These are phyloP conservation scores for Liquidambar formosana DNA, from an alignment of 164 flowering plant genomes.

Conservation along the genomic window DNA sequence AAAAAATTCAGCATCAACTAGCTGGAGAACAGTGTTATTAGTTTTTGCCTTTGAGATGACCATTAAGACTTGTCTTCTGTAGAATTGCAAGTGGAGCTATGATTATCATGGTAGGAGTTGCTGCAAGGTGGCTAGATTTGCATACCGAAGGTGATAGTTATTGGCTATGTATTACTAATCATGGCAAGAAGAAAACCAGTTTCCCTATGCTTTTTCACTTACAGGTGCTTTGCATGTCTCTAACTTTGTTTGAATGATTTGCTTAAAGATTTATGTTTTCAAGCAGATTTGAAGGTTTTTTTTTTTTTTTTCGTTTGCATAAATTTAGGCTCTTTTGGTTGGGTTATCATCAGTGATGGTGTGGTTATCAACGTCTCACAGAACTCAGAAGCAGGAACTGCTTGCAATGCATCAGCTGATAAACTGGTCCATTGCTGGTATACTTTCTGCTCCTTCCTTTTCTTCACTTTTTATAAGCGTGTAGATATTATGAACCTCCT, in stretches of 20 bases:
- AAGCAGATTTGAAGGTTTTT: conserved; percentile 8
- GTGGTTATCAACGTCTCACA: conserved; percentile 68
- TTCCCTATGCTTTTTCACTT: conserved; percentile 60
- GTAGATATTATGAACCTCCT: too few relatives aligned
- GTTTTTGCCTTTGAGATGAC: not conserved
- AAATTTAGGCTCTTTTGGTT: conserved; percentile 62
- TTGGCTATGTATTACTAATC: conserved; percentile 52
- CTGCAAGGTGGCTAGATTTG: conserved; percentile 61
- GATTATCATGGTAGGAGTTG: conserved; percentile 55
- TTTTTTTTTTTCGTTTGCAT: conserved; percentile 10
- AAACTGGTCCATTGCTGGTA: conserved; percentile 90
- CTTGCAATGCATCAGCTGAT: conserved; percentile 69
- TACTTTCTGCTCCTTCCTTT: not conserved
- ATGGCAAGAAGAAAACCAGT: conserved; percentile 33
- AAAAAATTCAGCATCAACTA: too few relatives aligned
- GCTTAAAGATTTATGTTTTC: conserved; percentile 1
- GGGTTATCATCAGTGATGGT: conserved; percentile 83
- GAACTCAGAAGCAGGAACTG: conserved; percentile 84
- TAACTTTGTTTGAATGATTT: conserved; percentile 6
- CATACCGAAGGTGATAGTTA: conserved; percentile 42
- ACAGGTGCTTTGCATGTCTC: conserved; percentile 54
- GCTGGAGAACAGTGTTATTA: not conserved
- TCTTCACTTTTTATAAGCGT: not conserved
- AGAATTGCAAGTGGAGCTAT: conserved; percentile 77
- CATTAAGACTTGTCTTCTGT: conserved; percentile 13